Conservation (phyloP, 2,329 filamentous ascomycete species). For the Penicillium sp. region DNA sequence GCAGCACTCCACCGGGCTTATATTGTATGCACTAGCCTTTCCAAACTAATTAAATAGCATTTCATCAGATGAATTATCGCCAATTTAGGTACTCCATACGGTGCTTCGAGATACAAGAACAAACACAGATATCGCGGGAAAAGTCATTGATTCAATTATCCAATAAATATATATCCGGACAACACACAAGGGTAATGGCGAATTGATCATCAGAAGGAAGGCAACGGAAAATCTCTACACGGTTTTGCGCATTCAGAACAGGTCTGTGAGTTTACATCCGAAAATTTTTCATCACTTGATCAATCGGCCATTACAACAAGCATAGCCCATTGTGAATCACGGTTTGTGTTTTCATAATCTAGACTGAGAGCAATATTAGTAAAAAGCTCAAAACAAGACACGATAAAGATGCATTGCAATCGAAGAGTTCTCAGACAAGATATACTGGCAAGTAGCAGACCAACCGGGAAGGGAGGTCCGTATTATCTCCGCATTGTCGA, state of each 20-base stretch:
- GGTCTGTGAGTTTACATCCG: slow-evolving; percentile 87
- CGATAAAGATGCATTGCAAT: slow-evolving; percentile 7
- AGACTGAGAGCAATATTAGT: slow-evolving; percentile 5
- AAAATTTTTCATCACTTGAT: slow-evolving; percentile 77
- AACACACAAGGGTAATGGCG: slow-evolving; percentile 10
- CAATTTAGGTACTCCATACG: neutral
- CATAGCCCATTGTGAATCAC: neutral
- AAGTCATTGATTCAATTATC: slow-evolving; percentile 10
- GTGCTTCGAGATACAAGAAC: slow-evolving; percentile 2
- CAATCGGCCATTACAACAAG: slow-evolving; percentile 19
- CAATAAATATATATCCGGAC: slow-evolving; percentile 10
- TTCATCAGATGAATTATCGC: too few relatives aligned
- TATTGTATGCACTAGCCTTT: too few relatives aligned
- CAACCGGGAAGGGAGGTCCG: slow-evolving; percentile 61
- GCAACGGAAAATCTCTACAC: slow-evolving; percentile 99
- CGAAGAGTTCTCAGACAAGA: slow-evolving; percentile 58
- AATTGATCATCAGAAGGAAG: slow-evolving; percentile 87
- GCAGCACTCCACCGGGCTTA: too few relatives aligned
- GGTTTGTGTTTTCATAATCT: neutral
- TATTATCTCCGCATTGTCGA: slow-evolving; percentile 66
- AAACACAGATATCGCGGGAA: slow-evolving; percentile 2
- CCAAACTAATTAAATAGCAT: too few relatives aligned
- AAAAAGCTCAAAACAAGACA: slow-evolving; percentile 1
- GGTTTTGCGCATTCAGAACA: slow-evolving; percentile 89
- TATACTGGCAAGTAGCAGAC: slow-evolving; percentile 72